phyloP scores from a whole-genome alignment of 495 filamentous ascomycete species.

The Rhypophila decipiens region DNA sequence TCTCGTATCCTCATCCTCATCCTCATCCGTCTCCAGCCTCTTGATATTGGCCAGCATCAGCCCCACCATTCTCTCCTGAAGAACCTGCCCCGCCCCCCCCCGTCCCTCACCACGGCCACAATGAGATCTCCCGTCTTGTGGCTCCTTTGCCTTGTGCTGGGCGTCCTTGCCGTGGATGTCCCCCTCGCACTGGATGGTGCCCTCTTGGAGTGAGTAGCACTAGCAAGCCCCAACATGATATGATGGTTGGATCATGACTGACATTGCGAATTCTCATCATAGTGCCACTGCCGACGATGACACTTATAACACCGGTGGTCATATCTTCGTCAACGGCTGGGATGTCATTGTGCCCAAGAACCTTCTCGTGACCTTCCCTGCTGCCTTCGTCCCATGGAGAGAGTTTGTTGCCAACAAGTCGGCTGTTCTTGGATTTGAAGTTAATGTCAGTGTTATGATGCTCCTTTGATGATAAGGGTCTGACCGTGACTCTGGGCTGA shows the following conservation, averaged over 20 bases:
- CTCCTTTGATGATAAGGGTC: no score
- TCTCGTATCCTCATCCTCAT: no score
- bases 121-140: no score
- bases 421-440: conserved; percentile 23
- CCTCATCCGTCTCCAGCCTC: no score
- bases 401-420: conserved; percentile 22
- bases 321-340: conserved; percentile 31
- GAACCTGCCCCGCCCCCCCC: background rate
- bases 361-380: conserved; percentile 33
- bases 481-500: no score
- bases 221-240: no score
- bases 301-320: conserved; percentile 32
- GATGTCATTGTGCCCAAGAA: conserved; percentile 36
- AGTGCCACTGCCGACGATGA: conserved; percentile 21
- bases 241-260: no score
- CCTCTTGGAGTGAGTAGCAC: conserved; percentile 10
- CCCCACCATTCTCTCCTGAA: background rate
- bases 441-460: conserved; percentile 15
- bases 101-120: background rate
- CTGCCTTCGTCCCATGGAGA: conserved; percentile 30
- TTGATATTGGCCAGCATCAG: no score
- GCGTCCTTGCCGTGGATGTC: conserved; percentile 5
- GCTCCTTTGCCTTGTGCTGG: conserved; percentile 1
- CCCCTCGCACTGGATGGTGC: conserved; percentile 9
- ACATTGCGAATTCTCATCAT: no score